A percentile compares a stretch with the other conserved stretches of the same genome.
phyloP scores from a whole-genome alignment of 108 stramenopile species.

The Cyclotella kingstonii region DNA sequence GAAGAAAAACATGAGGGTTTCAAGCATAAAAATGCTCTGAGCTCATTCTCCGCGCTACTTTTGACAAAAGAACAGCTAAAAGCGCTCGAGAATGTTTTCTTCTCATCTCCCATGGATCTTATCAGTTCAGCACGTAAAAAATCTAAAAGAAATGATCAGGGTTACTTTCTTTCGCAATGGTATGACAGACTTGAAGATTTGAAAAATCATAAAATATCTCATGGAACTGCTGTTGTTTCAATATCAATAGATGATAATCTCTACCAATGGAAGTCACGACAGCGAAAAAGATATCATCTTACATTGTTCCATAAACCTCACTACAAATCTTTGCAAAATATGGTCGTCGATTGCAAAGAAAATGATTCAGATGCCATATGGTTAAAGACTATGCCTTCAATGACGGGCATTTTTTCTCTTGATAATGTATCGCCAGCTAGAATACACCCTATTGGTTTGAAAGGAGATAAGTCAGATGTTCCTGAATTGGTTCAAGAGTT shows the following conservation, averaged over 20 bases:
- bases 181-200: constrained; percentile 36
- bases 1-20: background rate
- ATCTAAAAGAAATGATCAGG: background rate
- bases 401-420: constrained; percentile 37
- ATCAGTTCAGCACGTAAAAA: background rate
- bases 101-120: constrained; percentile 20
- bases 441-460: too few species aligned
- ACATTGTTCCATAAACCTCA: constrained; percentile 34
- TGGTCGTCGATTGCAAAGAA: background rate
- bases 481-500: background rate
- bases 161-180: constrained; percentile 21
- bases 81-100: constrained; percentile 32
- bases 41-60: constrained; percentile 19
- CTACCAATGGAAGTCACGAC: constrained; percentile 35
- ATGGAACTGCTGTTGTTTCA: constrained; percentile 30
- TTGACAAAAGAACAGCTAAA: constrained; percentile 30
- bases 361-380: constrained; percentile 14
- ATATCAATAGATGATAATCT: constrained; percentile 24
- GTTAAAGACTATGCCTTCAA: constrained; percentile 32
- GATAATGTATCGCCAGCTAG: too few species aligned
- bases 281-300: constrained; percentile 41
- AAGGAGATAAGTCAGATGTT: too few species aligned
- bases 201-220: constrained; percentile 24
- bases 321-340: background rate
- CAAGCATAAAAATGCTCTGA: background rate